These are phyloP conservation scores for Populus hybrid DNA, from an alignment of 441 rosid genomes.

Conservation along the genomic window DNA sequence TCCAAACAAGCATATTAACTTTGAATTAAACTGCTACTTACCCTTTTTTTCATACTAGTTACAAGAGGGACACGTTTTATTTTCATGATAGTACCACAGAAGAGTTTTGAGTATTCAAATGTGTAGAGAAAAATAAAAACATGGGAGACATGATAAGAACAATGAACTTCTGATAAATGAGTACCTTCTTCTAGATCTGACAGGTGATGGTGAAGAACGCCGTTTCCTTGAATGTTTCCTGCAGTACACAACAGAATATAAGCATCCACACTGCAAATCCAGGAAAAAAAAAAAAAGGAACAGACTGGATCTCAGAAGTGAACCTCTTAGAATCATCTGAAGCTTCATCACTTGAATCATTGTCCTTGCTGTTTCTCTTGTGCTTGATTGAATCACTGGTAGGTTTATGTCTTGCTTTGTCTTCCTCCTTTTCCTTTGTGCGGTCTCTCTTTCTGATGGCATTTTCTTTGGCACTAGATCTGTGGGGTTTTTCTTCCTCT, in stretches of 20 bases:
- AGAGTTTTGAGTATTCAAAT: constrained; percentile 4
- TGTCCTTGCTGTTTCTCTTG: constrained; percentile 57
- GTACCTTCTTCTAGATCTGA: constrained; percentile 76
- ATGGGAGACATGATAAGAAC: neutral
- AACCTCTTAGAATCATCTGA: constrained; percentile 86
- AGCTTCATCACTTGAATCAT: constrained; percentile 56
- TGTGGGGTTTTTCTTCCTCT: constrained; percentile 48
- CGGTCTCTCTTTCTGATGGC: constrained; percentile 51
- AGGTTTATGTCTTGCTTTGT: constrained; percentile 46
- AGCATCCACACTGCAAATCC: constrained; percentile 18
- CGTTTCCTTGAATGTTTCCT: constrained; percentile 62
- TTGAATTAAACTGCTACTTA: neutral
- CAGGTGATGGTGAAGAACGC: constrained; percentile 69
- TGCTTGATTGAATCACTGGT: constrained; percentile 57
- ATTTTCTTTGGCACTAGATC: constrained; percentile 55
- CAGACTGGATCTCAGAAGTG: constrained; percentile 9
- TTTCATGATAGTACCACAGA: neutral
- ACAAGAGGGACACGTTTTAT: neutral
- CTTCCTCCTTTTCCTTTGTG: constrained; percentile 54
- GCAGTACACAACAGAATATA: constrained; percentile 26
- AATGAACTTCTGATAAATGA: constrained; percentile 12
- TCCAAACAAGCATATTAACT: neutral
- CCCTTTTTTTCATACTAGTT: neutral
- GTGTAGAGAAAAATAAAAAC: neutral
- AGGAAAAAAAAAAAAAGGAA: constrained; percentile 9